Conservation (phyloP, 2,329 filamentous ascomycete species). For the Phaeosphaeriaceae sp. region DNA sequence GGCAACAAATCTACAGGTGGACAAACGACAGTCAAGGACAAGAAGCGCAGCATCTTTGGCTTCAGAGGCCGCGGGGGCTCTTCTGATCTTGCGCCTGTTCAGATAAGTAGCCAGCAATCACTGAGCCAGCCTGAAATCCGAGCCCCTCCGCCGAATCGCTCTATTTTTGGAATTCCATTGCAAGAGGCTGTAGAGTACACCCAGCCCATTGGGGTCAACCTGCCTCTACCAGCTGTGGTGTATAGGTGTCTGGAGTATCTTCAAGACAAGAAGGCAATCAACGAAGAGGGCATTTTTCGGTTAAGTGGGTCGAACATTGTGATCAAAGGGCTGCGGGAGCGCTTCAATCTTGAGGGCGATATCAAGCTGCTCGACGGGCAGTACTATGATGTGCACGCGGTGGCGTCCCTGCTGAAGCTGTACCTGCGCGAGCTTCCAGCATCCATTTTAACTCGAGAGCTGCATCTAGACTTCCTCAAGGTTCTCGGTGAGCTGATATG, state of each 20-base stretch:
- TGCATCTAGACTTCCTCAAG: constrained; percentile 86
- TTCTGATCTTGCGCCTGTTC: constrained; percentile 64
- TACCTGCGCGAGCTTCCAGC: constrained; percentile 92
- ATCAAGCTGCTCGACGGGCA: constrained; percentile 85
- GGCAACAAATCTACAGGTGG: constrained; percentile 68
- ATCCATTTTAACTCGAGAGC: constrained; percentile 87
- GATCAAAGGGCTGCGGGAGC: constrained; percentile 87
- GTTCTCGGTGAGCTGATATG: constrained; percentile 65
- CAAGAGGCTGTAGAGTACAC: constrained; percentile 86
- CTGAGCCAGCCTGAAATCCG: constrained; percentile 11
- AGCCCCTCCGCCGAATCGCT: constrained; percentile 55
- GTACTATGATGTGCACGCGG: constrained; percentile 94
- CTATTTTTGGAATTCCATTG: constrained; percentile 83
- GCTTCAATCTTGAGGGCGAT: constrained; percentile 93
- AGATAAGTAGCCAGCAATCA: constrained; percentile 20
- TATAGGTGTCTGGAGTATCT: constrained; percentile 96
- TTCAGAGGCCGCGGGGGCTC: constrained; percentile 71
- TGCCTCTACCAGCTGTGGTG: constrained; percentile 87
- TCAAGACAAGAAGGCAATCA: constrained; percentile 77
- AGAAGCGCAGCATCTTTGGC: constrained; percentile 75
- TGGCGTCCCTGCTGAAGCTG: constrained; percentile 91
- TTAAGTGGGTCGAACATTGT: constrained; percentile 96
- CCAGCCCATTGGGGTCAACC: constrained; percentile 72
- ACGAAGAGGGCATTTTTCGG: constrained; percentile 95
- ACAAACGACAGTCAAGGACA: constrained; percentile 72